Conservation (phyloP, 257 asterid genomes). For the Solanum boliviense region DNA sequence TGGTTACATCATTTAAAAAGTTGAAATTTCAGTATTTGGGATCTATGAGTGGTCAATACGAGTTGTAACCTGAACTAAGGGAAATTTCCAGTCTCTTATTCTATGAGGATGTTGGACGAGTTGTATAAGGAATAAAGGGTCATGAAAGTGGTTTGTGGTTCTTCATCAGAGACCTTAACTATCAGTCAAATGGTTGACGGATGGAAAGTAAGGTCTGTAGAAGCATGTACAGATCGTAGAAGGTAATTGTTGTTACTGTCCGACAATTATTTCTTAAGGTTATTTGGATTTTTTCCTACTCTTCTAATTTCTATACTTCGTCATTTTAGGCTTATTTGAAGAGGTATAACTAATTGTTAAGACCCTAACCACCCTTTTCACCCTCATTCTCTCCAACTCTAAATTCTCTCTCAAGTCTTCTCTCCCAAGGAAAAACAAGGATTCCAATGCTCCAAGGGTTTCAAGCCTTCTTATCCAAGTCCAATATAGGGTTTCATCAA, state of each 20-base stretch:
- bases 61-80: neutral
- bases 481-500: neutral
- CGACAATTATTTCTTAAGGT: accelerated
- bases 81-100: neutral
- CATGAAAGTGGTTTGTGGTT: neutral
- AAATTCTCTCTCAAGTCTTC: too few species aligned
- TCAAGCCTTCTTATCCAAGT: neutral
- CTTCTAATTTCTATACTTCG: too few species aligned
- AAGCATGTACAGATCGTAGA: too few species aligned
- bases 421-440: neutral
- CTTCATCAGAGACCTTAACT: neutral
- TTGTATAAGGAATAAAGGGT: neutral
- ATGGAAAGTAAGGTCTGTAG: neutral
- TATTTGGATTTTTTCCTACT: neutral
- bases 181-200: too few species aligned
- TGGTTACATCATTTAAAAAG: neutral
- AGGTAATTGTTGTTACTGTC: neutral
- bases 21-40: neutral
- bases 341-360: neutral
- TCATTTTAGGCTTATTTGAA: neutral
- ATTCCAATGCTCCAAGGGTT: neutral
- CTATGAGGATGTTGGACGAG: neutral
- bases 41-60: neutral
- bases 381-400: neutral
- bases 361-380: neutral